Conservation (phyloP, 2,329 filamentous ascomycete genomes). For the Cadophora sp. region DNA sequence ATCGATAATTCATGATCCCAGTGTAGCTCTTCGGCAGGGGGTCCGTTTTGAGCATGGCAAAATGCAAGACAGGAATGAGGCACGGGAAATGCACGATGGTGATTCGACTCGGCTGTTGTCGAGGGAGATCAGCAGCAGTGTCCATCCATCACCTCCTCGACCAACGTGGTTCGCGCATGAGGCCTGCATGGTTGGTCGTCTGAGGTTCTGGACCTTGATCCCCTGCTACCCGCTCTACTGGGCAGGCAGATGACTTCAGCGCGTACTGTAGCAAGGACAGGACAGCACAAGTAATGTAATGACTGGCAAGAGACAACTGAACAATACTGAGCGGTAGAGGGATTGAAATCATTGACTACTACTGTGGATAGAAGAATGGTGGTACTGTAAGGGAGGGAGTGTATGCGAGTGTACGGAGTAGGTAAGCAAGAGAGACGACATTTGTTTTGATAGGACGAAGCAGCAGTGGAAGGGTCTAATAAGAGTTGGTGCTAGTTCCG, state of each 20-base stretch:
- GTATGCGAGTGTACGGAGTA: neutral
- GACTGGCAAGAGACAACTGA: neutral
- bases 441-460: no score
- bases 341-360: no score
- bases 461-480: no score
- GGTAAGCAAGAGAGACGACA: neutral
- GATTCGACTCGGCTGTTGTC: constrained; percentile 10
- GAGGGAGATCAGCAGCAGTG: constrained; percentile 12
- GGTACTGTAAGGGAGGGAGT: neutral
- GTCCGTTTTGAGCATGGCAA: constrained; percentile 21
- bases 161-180: constrained; percentile 12
- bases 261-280: neutral
- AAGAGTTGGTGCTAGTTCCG: no score
- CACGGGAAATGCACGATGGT: neutral
- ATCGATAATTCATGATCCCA: constrained; percentile 21
- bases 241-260: no score
- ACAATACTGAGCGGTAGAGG: neutral
- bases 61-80: constrained; percentile 16
- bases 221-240: neutral
- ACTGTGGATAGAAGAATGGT: no score
- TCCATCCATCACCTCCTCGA: neutral
- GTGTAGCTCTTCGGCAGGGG: constrained; percentile 22
- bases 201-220: neutral
- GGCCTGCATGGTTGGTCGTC: neutral
- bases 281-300: no score